These are phyloP conservation scores for Beauveria sp. DNA, from an alignment of 2,329 filamentous ascomycete species.

Conservation along the genomic window DNA sequence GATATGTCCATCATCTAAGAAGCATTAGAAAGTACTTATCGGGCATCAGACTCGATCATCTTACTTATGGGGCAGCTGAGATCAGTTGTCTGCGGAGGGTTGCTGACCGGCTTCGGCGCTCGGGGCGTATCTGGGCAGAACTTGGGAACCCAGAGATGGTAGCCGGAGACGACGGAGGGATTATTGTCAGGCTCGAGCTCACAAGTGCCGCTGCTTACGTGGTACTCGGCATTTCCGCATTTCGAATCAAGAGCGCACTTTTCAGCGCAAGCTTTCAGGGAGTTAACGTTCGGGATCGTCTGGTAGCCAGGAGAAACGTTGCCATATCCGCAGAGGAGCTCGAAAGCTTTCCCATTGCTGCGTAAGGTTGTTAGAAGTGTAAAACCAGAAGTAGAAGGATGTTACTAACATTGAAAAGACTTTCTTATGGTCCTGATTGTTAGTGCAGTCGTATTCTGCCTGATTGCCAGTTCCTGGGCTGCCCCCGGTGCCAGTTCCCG, in stretches of 20 bases:
- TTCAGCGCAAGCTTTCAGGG: background rate
- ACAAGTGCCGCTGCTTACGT: background rate
- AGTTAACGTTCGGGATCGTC: background rate
- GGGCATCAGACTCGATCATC: background rate
- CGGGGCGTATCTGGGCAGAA: background rate
- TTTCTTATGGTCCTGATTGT: background rate
- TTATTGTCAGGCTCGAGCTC: background rate
- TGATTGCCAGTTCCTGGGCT: no score
- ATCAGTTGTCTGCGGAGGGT: background rate
- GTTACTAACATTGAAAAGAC: background rate
- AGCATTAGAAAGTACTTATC: background rate
- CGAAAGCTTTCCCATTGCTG: background rate
- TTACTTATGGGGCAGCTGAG: background rate
- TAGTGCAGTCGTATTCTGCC: background rate
- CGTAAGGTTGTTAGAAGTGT: background rate
- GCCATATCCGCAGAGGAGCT: background rate
- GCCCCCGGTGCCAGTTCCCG: no score
- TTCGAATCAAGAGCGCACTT: background rate
- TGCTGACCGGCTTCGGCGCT: background rate
- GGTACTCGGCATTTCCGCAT: background rate
- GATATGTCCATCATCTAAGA: conserved; percentile 13
- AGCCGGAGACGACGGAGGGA: background rate
- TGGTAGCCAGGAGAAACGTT: background rate
- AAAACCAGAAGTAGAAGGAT: background rate
- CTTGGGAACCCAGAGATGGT: background rate